These are phyloP conservation scores for Fomitopsis serialis DNA, from an alignment of 768 basidiomycete species.

Conservation along the genomic window DNA sequence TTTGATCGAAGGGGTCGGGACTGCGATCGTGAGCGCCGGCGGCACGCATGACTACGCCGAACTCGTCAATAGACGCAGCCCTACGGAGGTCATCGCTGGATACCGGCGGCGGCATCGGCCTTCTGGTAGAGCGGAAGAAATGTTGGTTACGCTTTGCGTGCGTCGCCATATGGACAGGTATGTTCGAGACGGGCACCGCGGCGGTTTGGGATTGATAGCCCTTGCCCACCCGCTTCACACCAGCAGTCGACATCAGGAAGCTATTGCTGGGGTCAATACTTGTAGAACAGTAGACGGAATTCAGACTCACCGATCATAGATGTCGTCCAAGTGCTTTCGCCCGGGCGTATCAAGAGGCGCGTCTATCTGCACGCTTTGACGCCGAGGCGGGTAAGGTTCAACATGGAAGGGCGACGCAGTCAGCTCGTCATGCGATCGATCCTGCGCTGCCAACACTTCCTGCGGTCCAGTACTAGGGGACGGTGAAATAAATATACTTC, in stretches of 20 bases:
- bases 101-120: conserved; percentile 65
- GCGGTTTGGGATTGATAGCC: conserved; percentile 74
- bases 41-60: conserved; percentile 41
- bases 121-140: conserved; percentile 41
- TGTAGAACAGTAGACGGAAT: neutral
- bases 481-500: conserved; percentile 60
- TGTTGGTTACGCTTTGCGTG: conserved; percentile 33
- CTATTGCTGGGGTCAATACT: neutral
- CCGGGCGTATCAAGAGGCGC: conserved; percentile 43
- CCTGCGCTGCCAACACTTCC: conserved; percentile 23
- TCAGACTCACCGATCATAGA: conserved; percentile 55
- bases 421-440: conserved; percentile 40
- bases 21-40: conserved; percentile 18
- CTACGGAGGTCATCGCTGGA: conserved; percentile 57
- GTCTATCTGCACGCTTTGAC: conserved; percentile 28
- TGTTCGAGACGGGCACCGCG: conserved; percentile 34
- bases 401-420: conserved; percentile 59
- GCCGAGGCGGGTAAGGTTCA: conserved; percentile 56
- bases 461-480: conserved; percentile 34
- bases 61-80: conserved; percentile 55
- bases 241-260: conserved; percentile 76
- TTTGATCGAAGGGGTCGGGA: conserved; percentile 36
- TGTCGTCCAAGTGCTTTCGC: conserved; percentile 58
- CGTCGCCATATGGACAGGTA: conserved; percentile 16
- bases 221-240: conserved; percentile 74